Conservation (phyloP, 139 green algal species). For the Gonium pectorale region DNA sequence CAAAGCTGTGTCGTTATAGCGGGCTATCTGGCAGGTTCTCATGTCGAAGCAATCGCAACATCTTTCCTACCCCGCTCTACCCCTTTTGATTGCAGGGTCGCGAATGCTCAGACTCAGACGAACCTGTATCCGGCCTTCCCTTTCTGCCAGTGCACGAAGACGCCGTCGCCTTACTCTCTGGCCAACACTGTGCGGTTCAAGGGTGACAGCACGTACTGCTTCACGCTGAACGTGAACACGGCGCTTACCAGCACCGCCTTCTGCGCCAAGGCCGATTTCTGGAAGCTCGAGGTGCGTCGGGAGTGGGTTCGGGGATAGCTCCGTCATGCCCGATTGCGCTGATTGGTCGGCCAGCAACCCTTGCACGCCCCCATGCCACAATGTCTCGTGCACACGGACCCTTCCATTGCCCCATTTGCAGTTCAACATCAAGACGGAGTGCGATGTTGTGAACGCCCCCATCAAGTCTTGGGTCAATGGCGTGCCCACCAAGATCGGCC, state of each 20-base stretch:
- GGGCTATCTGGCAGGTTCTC: too few species aligned
- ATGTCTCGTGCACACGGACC: too few species aligned
- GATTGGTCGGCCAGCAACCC: too few species aligned
- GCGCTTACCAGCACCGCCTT: neutral
- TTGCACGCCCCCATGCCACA: neutral
- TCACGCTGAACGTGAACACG: neutral
- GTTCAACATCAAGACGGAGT: slow-evolving; percentile 18
- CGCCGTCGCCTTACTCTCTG: neutral
- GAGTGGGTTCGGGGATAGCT: too few species aligned
- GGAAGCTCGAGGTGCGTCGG: slow-evolving; percentile 29
- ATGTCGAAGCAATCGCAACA: neutral
- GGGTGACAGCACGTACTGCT: slow-evolving; percentile 21
- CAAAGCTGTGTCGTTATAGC: too few species aligned
- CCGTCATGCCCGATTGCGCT: too few species aligned
- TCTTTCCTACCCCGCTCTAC: neutral
- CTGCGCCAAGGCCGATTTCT: slow-evolving; percentile 4
- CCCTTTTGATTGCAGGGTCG: neutral
- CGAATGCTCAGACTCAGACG: neutral
- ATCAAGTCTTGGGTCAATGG: slow-evolving; percentile 21
- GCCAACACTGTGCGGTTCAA: neutral
- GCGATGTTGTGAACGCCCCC: neutral
- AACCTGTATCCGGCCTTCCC: slow-evolving; percentile 16
- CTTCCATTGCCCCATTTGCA: neutral
- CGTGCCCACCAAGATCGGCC: slow-evolving; percentile 1
- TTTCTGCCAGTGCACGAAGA: slow-evolving; percentile 25